Evolutionary conservation across 768 basidiomycete species (phyloP).

Genomic region (Russula virescens): DNA sequence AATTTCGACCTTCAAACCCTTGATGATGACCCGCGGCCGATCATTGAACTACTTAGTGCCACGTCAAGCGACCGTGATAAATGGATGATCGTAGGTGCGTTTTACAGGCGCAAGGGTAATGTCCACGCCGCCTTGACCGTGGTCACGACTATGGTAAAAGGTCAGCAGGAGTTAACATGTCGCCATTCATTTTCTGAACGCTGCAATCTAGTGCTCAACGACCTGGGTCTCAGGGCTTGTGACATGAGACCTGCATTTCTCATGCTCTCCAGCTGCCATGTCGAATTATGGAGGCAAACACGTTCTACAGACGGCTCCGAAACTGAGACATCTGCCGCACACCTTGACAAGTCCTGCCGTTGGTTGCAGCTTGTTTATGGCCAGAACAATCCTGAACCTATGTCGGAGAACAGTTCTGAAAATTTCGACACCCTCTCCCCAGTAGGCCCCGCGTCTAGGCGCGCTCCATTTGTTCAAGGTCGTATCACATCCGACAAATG

Average conservation of each 20-base stretch:
- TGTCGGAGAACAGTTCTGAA: not conserved
- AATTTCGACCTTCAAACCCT: constrained; percentile 40
- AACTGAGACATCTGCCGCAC: constrained; percentile 31
- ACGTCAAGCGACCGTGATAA: constrained; percentile 44
- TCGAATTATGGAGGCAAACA: constrained; percentile 38
- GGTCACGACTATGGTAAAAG: constrained; percentile 42
- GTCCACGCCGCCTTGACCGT: constrained; percentile 41
- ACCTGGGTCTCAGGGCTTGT: constrained; percentile 33
- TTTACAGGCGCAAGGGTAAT: constrained; percentile 48
- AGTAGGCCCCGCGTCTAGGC: not conserved
- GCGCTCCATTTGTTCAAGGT: not conserved
- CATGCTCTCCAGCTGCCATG: constrained; percentile 50
- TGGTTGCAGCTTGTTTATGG: constrained; percentile 51
- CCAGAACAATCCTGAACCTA: constrained; percentile 16
- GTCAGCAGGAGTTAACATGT: constrained; percentile 30
- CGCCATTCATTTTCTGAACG: not conserved
- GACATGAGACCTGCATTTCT: constrained; percentile 47
- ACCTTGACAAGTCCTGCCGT: constrained; percentile 37
- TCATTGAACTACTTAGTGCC: constrained; percentile 43
- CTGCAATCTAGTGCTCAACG: constrained; percentile 36
- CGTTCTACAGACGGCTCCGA: constrained; percentile 25
- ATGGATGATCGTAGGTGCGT: constrained; percentile 52
- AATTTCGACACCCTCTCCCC: not conserved
- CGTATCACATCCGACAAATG: not conserved
- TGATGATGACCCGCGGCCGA: constrained; percentile 39